Conservation (phyloP, 768 basidiomycete genomes). For the Pleurotus pulmonarius region DNA sequence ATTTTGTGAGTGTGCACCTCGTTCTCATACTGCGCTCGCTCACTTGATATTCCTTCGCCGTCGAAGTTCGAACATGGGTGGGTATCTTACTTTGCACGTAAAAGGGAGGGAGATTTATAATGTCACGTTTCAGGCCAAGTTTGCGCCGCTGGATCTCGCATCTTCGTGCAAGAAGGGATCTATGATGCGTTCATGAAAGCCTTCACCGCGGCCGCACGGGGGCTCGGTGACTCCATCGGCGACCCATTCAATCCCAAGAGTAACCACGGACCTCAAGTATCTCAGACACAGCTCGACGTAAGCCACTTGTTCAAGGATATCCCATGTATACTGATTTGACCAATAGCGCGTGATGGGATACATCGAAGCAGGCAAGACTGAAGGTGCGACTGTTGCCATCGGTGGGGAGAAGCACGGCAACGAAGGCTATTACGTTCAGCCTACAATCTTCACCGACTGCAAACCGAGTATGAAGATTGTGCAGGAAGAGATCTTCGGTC, state of each 20-base stretch:
- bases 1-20: constrained; percentile 41
- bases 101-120: constrained; percentile 5
- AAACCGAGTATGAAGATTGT: constrained; percentile 66
- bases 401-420: constrained; percentile 59
- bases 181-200: constrained; percentile 52
- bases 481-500: constrained; percentile 29
- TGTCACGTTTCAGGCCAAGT: constrained; percentile 38
- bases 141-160: constrained; percentile 35
- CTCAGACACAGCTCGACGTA: constrained; percentile 43
- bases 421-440: constrained; percentile 67
- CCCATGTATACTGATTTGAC: not conserved
- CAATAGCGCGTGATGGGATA: constrained; percentile 66
- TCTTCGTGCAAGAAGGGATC: constrained; percentile 39
- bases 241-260: constrained; percentile 38
- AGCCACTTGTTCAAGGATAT: constrained; percentile 14
- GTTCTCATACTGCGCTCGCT: not conserved
- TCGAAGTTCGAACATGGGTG: constrained; percentile 15
- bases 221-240: constrained; percentile 39
- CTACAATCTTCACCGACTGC: constrained; percentile 66
- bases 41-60: not conserved
- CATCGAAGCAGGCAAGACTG: constrained; percentile 64
- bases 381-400: constrained; percentile 58
- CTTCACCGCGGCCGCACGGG: constrained; percentile 32
- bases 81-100: not conserved
- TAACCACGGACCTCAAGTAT: constrained; percentile 47